These are phyloP conservation scores for Delphinella strobiligena DNA, from an alignment of 2,329 filamentous ascomycete species.

Conservation along the genomic window DNA sequence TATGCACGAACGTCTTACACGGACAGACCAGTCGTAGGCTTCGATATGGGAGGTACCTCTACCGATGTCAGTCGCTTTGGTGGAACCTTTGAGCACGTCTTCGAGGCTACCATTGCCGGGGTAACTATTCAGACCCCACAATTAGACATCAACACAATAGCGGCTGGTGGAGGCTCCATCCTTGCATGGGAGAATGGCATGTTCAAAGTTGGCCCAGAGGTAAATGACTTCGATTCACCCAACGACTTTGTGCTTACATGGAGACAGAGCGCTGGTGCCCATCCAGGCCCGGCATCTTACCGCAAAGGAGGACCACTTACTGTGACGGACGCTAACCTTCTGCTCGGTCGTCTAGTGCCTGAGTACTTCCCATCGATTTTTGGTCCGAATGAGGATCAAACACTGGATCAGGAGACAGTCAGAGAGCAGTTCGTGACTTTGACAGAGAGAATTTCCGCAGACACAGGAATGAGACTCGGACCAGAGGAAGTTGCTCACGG, in stretches of 20 bases:
- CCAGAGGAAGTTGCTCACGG: constrained; percentile 16
- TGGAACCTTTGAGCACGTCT: constrained; percentile 18
- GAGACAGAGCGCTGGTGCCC: constrained; percentile 21
- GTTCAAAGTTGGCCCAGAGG: constrained; percentile 13
- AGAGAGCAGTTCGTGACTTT: constrained; percentile 29
- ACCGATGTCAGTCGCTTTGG: constrained; percentile 22
- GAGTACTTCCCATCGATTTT: constrained; percentile 22
- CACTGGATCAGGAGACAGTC: constrained; percentile 30
- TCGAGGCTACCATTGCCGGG: constrained; percentile 20
- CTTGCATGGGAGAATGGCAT: constrained; percentile 15
- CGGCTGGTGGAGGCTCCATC: constrained; percentile 37
- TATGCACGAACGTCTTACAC: constrained; percentile 20
- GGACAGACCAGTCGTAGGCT: constrained; percentile 17
- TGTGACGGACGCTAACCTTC: constrained; percentile 22
- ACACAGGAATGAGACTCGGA: constrained; percentile 18
- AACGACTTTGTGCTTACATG: no score
- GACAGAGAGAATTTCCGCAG: constrained; percentile 29
- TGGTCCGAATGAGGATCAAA: constrained; percentile 17
- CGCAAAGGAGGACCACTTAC: constrained; percentile 23
- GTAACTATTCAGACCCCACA: constrained; percentile 19
- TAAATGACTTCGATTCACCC: no score
- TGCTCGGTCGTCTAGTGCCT: constrained; percentile 19
- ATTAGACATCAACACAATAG: constrained; percentile 22
- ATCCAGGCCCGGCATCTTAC: constrained; percentile 23
- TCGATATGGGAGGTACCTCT: constrained; percentile 16